Conservation (phyloP, 106 monocot genomes). For the Allium cepa region DNA sequence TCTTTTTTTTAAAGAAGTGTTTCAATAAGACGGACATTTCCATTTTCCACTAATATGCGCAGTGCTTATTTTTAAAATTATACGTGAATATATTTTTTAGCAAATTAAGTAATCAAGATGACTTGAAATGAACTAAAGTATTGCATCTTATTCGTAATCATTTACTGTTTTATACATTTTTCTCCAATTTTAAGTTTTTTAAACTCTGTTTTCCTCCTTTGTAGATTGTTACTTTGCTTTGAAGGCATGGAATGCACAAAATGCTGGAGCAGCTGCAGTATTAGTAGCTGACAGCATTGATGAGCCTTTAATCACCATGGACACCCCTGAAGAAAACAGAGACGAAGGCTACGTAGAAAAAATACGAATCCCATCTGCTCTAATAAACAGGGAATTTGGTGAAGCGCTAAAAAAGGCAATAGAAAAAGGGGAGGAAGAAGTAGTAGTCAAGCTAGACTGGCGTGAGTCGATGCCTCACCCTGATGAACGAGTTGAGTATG, state of each 20-base stretch:
- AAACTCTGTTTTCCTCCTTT: not conserved
- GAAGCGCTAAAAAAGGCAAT: conserved; percentile 39
- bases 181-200: too few relatives aligned
- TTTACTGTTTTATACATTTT: too few relatives aligned
- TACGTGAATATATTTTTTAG: too few relatives aligned
- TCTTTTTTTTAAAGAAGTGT: too few relatives aligned
- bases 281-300: conserved; percentile 48
- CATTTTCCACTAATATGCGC: too few relatives aligned
- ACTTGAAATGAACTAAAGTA: too few relatives aligned
- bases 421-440: conserved; percentile 23
- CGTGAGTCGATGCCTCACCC: conserved; percentile 75
- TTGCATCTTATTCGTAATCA: too few relatives aligned
- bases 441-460: conserved; percentile 59
- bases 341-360: conserved; percentile 35
- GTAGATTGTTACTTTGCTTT: conserved; percentile 60
- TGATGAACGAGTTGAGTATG: conserved; percentile 63
- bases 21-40: too few relatives aligned
- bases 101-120: too few relatives aligned
- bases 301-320: conserved; percentile 70
- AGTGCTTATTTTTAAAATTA: too few relatives aligned
- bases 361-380: conserved; percentile 52
- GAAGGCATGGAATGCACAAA: conserved; percentile 74
- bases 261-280: conserved; percentile 57
- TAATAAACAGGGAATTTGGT: conserved; percentile 43
- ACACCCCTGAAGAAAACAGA: conserved; percentile 45